Base-by-base conservation (phyloP, 2,329 filamentous ascomycete genomes). In the Zymoseptoria passerinii region DNA sequence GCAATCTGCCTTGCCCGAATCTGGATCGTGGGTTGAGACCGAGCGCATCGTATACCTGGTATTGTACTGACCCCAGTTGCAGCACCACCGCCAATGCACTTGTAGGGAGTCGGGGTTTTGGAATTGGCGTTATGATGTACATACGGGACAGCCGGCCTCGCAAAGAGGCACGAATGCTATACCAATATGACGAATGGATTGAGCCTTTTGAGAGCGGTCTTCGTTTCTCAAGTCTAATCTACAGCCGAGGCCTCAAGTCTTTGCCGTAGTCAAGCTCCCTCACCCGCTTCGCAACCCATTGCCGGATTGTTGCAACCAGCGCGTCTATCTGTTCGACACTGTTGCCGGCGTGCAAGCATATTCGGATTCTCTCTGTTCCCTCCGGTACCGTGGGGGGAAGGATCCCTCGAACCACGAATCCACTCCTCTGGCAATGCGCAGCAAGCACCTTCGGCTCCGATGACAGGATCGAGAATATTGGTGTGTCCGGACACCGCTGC, bases 1-100 rank as follows among this genome's bases (percentile, higher is more conserved):
- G 94, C 73, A 99, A 99, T 75, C 74, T 97, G 56, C 89, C 90
- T 35, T 82, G 84, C 58, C 91, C 87, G 35, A 85, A 87, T 66
- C 79, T 95, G 59, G 87, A 90, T 63, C 86, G 92, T 96, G 78
- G 81, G 90, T 67, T 20, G 20, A 40, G 23, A 16, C 4, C 23
- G 20, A 53, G 40, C 55, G 48, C 44, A 19, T 27, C 48, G 19
- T 23, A 20, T 27, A 16, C 20, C 52, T 9, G 23, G 18, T n/a
- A 5, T 4, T 29, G 19, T 48, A 56, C 52, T 59, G 48, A 65
- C 61, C 19, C 13, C 13, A 8, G 8, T 35, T 28, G 27, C 60
- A 82, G 80, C 80, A 62, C 80, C 80, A 19, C 79, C 79, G 59
- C 78, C 73, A 48, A 73, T 82, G 57, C 81, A 69, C 62, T 55